A percentile compares a stretch with the other conserved stretches of the same genome.
These are phyloP conservation scores for Rubia occidens DNA, from an alignment of 305 asterid genomes.

Conservation along the genomic window DNA sequence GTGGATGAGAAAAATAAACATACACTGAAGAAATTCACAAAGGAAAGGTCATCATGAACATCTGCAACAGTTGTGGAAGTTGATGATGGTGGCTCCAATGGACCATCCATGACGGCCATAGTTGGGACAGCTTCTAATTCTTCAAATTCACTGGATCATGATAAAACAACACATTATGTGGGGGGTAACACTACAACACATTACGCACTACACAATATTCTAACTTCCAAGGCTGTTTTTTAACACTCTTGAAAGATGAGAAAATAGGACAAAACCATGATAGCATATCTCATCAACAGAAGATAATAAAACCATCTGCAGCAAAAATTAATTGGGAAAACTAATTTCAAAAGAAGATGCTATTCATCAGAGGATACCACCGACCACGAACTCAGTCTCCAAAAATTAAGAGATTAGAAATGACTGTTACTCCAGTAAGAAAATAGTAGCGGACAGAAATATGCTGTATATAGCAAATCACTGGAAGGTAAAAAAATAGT, in stretches of 20 bases:
- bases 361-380: neutral
- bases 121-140: slow-evolving; percentile 65
- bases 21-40: slow-evolving; percentile 61
- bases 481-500: neutral
- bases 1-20: slow-evolving; percentile 18
- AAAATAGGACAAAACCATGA: neutral
- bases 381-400: neutral
- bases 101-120: slow-evolving; percentile 57
- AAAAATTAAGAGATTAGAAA: neutral
- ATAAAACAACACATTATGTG: slow-evolving; percentile 6
- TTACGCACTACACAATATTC: too few species aligned
- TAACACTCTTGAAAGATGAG: neutral
- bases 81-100: slow-evolving; percentile 49
- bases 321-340: neutral
- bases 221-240: neutral
- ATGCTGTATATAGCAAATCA: neutral
- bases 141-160: slow-evolving; percentile 47
- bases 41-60: slow-evolving; percentile 46
- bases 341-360: neutral
- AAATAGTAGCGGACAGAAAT: neutral
- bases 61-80: slow-evolving; percentile 30
- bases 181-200: neutral
- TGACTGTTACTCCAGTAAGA: neutral
- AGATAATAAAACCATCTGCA: neutral
- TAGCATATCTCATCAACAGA: neutral